Percentiles rank a stretch among this genome's conserved stretches.
These are phyloP conservation scores for Pichia nanzhaoensis DNA, from an alignment of 805 yeast genomes.

Conservation along the genomic window DNA sequence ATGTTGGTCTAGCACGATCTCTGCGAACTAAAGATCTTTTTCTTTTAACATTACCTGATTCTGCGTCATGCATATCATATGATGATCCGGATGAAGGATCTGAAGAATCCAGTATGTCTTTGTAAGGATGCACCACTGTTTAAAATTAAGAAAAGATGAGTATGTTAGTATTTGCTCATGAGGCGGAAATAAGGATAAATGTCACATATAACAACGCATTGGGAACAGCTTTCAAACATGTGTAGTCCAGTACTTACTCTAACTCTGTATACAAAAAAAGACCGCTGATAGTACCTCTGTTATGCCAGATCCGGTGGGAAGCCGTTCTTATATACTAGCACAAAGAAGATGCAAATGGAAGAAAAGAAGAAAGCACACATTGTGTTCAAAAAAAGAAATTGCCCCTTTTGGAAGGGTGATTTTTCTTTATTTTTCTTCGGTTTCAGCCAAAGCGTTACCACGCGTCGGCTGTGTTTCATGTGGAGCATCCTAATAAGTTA, in stretches of 20 bases:
- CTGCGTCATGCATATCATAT: conserved; percentile 22
- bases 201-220: too few relatives aligned
- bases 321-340: background rate
- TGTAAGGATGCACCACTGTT: conserved; percentile 14
- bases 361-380: background rate
- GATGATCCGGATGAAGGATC: background rate
- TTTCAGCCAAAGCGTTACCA: too few relatives aligned
- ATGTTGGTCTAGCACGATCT: conserved; percentile 51
- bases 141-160: background rate
- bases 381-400: conserved; percentile 2
- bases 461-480: too few relatives aligned
- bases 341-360: background rate
- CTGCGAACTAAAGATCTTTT: conserved; percentile 77
- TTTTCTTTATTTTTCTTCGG: background rate
- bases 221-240: too few relatives aligned
- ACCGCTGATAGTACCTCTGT: too few relatives aligned
- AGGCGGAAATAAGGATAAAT: too few relatives aligned
- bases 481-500: too few relatives aligned
- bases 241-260: too few relatives aligned
- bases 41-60: conserved; percentile 33
- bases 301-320: too few relatives aligned
- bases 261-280: too few relatives aligned
- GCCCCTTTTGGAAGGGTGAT: background rate
- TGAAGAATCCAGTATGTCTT: conserved; percentile 5
- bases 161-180: too few relatives aligned